These are phyloP conservation scores for Phlegmacium glaucopus DNA, from an alignment of 768 basidiomycete genomes.

Conservation along the genomic window DNA sequence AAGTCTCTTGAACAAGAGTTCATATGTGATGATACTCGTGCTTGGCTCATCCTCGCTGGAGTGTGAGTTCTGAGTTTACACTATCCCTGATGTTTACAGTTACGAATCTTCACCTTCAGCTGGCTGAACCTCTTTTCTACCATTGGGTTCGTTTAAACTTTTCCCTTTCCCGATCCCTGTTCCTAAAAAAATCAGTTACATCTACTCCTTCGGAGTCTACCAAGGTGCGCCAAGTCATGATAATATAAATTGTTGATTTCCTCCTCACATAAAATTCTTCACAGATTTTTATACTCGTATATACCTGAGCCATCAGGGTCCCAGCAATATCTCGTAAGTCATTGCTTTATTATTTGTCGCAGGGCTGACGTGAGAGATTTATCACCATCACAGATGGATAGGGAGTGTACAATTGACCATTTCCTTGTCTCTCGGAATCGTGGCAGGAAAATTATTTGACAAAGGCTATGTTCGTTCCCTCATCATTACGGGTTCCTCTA, in stretches of 20 bases:
- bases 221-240: conserved; percentile 22
- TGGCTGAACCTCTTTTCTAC: conserved; percentile 37
- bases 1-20: too few species aligned
- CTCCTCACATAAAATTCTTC: conserved; percentile 23
- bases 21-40: too few species aligned
- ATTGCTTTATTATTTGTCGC: neutral
- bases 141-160: conserved; percentile 25
- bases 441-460: conserved; percentile 41
- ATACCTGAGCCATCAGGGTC: conserved; percentile 29
- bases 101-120: conserved; percentile 9
- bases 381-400: conserved; percentile 37
- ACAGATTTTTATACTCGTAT: conserved; percentile 41
- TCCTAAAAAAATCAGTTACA: conserved; percentile 19
- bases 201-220: conserved; percentile 24
- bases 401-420: conserved; percentile 46
- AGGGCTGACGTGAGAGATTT: neutral
- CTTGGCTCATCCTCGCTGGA: too few species aligned
- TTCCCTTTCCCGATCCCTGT: neutral
- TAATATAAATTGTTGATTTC: neutral
- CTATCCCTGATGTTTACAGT: too few species aligned
- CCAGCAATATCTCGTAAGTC: conserved; percentile 36
- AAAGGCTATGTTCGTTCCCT: conserved; percentile 37
- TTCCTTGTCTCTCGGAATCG: conserved; percentile 33
- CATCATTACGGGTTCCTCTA: conserved; percentile 14
- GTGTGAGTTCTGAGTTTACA: too few species aligned